A percentile compares a stretch with the other conserved stretches of the same genome.
Evolutionary conservation across 352 stramenopile genomes (phyloP).

Genomic region (Globisporangium iwayamae): DNA sequence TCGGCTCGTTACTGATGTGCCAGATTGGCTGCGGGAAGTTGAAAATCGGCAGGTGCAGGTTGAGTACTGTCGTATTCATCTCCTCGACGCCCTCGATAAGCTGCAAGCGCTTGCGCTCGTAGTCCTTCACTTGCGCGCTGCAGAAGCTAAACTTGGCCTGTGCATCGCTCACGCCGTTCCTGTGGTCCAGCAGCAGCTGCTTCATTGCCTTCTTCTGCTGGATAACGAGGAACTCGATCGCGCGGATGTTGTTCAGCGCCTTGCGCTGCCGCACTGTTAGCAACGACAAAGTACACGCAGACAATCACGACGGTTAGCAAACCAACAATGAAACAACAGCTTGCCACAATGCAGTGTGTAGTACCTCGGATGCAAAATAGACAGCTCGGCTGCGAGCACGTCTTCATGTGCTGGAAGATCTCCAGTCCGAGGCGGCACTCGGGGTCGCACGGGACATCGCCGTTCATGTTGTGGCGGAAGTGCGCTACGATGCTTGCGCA

Average conservation of each 20-base stretch:
- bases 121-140: conserved; percentile 23
- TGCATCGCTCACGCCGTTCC: conserved; percentile 4
- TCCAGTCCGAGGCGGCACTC: conserved; percentile 22
- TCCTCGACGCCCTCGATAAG: conserved; percentile 26
- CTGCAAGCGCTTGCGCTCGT: conserved; percentile 21
- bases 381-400: conserved; percentile 18
- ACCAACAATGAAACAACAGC: not conserved
- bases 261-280: conserved; percentile 17
- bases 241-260: conserved; percentile 14
- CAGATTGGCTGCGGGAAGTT: conserved; percentile 36
- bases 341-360: not conserved
- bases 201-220: conserved; percentile 18
- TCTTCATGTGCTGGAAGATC: conserved; percentile 27
- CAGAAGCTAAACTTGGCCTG: conserved; percentile 22
- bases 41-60: conserved; percentile 30
- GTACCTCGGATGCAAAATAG: conserved; percentile 38
- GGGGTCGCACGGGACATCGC: conserved; percentile 20
- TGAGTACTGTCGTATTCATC: conserved; percentile 28
- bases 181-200: conserved; percentile 15
- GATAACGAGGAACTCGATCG: conserved; percentile 19
- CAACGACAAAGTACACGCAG: not conserved
- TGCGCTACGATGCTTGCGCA: conserved; percentile 22
- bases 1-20: conserved; percentile 26
- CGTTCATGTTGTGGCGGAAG: conserved; percentile 17
- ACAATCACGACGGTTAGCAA: not conserved